Evolutionary conservation across 192 early-diverging fungal genomes (phyloP), one percentile per base, ranked within the genome.

Genomic region (Phlyctochytrium bullatum): DNA sequence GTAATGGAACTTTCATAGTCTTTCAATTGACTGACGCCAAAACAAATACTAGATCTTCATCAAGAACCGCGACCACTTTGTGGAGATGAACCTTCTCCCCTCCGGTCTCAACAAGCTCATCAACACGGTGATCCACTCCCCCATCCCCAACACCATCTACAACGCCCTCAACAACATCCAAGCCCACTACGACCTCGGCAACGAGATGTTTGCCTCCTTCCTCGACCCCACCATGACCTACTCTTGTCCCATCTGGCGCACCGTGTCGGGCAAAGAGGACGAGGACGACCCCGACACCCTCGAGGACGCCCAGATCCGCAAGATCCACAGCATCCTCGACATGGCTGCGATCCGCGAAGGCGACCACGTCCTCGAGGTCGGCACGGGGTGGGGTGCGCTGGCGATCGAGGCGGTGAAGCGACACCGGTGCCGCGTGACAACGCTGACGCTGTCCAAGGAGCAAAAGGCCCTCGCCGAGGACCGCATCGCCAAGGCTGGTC

Each of bases 111-210:
- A 84, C 72, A 68, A 64, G 51, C 51, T 79, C 40, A 64, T 89
- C 51, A 86, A 86, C 68, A 78, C 73, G 35, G 58, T 86, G 10
- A 64, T 83, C 14, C 79, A 75, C 71, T 77, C 83, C 14, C 82
- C 74, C 27, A 85, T 89, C 64, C 78, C 86, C 23, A 91, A 91
- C 73, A 84, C 87, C 0, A 68, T 89, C 57, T 62, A 78, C 31
- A 89, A 88, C 67, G 61, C 82, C 0, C 63, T 81, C 6, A 74
- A 58, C 72, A 91, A 91, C 64, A 83, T 91, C 36, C 78, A 76
- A 3, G 88, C 88, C 12, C 89, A 91, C 73, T 91, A 91, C 73
- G 89, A 91, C 65, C 76, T 91, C 53, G 86, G 84, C 36, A 89
- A 91, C 72, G 88, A 88, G 29, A 83, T 91, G 84, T 91, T 91